A percentile compares a stretch with the other conserved stretches of the same genome.
These are phyloP conservation scores for Ampelocalamus luodianensis DNA, from an alignment of 176 grass and related monocot species.

Conservation along the genomic window DNA sequence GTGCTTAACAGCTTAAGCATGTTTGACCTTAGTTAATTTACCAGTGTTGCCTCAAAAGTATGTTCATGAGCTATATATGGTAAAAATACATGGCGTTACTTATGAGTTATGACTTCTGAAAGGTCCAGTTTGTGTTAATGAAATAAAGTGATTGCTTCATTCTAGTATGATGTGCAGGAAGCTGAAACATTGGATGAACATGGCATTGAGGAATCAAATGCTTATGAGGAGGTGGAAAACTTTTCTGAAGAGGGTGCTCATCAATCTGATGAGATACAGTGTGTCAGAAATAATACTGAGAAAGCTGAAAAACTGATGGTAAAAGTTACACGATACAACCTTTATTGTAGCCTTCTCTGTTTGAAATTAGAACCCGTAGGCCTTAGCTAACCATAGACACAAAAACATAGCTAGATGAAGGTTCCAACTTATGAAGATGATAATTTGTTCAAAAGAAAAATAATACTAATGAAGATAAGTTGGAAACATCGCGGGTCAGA, in stretches of 20 bases:
- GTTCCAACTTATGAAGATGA: slow-evolving; percentile 14
- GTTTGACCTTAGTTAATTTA: slow-evolving; percentile 5
- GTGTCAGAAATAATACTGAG: slow-evolving; percentile 33
- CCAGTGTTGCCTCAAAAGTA: not conserved
- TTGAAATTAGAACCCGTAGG: slow-evolving; percentile 23
- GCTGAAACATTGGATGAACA: slow-evolving; percentile 35
- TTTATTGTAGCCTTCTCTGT: not conserved
- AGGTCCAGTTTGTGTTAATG: not conserved
- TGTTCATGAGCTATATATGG: not conserved
- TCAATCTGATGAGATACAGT: slow-evolving; percentile 37
- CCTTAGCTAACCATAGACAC: not conserved
- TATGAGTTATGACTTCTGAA: not conserved
- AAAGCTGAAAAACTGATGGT: slow-evolving; percentile 53
- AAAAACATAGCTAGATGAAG: not conserved
- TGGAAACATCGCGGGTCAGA: not conserved
- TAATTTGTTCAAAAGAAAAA: slow-evolving; percentile 17
- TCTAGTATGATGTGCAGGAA: slow-evolving; percentile 43
- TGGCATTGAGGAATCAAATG: slow-evolving; percentile 10
- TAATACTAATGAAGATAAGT: slow-evolving; percentile 1
- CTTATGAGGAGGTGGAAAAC: slow-evolving; percentile 4
- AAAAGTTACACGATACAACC: slow-evolving; percentile 9
- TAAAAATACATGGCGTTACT: not conserved
- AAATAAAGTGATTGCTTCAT: not conserved
- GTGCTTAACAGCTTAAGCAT: not conserved
- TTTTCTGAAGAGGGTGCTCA: slow-evolving; percentile 30